Percentiles rank a stretch among this genome's conserved stretches.
phyloP scores from a whole-genome alignment of 106 monocot genomes.

The Chionographis japonica region DNA sequence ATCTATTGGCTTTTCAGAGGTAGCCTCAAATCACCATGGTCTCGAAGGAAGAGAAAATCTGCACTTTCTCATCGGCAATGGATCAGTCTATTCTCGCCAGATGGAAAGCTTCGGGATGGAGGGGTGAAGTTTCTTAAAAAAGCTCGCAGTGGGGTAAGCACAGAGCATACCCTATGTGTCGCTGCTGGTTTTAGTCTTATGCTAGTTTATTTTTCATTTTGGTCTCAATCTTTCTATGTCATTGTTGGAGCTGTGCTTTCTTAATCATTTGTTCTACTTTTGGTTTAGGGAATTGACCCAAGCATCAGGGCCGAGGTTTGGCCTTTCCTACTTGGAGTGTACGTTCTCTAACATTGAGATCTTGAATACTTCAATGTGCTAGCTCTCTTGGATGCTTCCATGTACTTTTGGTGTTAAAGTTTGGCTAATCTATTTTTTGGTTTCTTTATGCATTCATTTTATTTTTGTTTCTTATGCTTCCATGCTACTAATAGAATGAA shows the following conservation, averaged over 20 bases:
- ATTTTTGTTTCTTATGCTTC: too few relatives aligned
- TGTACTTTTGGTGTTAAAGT: too few relatives aligned
- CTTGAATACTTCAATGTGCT: not conserved
- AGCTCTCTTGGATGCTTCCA: too few relatives aligned
- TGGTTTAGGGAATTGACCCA: constrained; percentile 79
- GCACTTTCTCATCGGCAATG: constrained; percentile 52
- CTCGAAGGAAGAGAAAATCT: constrained; percentile 59
- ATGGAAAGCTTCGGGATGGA: constrained; percentile 71
- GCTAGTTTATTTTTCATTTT: not conserved
- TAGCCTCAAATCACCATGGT: constrained; percentile 77
- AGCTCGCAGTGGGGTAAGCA: constrained; percentile 71
- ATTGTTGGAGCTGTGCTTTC: not conserved
- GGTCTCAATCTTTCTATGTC: not conserved
- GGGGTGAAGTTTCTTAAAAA: constrained; percentile 71
- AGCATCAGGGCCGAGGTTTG: constrained; percentile 82
- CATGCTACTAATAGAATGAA: too few relatives aligned
- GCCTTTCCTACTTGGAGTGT: constrained; percentile 98
- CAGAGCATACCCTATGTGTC: not conserved
- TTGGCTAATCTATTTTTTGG: too few relatives aligned
- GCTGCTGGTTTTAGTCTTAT: not conserved
- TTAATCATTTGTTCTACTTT: constrained; percentile 4
- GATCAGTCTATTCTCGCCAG: constrained; percentile 44
- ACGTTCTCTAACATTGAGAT: constrained; percentile 19
- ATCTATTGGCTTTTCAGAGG: constrained; percentile 27
- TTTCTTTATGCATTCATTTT: too few relatives aligned